A percentile compares a stretch with the other conserved stretches of the same genome.
Conservation (phyloP, 139 green algal species). For the Parachlorella kessleri region DNA sequence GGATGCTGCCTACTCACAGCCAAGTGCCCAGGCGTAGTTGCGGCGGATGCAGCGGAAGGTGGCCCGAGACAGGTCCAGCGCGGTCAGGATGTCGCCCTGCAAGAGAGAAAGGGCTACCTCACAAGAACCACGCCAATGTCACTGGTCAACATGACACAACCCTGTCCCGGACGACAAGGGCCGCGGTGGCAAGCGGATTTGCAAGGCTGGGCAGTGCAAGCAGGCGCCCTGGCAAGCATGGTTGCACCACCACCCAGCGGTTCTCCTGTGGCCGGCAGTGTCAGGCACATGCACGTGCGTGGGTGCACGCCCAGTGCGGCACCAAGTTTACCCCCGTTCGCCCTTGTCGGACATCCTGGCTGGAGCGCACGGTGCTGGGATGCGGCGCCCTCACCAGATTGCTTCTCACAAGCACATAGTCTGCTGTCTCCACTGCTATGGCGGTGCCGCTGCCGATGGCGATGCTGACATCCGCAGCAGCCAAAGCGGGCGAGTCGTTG, state of each 20-base stretch:
- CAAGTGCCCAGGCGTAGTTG: slow-evolving; percentile 96
- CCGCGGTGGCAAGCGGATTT: no score
- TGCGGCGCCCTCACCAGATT: slow-evolving; percentile 74
- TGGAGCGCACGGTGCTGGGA: no score
- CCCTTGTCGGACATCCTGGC: no score
- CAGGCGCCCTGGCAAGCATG: no score
- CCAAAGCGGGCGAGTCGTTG: slow-evolving; percentile 97
- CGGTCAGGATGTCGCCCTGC: neutral
- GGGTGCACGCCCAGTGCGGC: neutral
- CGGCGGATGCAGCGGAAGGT: slow-evolving; percentile 85
- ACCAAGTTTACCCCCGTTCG: neutral
- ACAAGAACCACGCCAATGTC: no score
- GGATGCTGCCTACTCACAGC: no score
- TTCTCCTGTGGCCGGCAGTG: neutral
- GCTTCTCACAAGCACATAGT: slow-evolving; percentile 93
- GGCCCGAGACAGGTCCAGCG: slow-evolving; percentile 58
- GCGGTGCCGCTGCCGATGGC: slow-evolving; percentile 84
- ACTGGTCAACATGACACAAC: no score
- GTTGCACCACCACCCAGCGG: no score
- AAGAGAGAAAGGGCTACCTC: no score
- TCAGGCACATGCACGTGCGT: no score
- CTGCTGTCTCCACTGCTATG: slow-evolving; percentile 82
- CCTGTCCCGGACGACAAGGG: no score
- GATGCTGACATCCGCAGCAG: slow-evolving; percentile 91
- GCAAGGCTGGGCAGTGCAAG: no score